Percentiles rank a stretch among this genome's conserved stretches.
These are phyloP conservation scores for Acacia confusa DNA, from an alignment of 306 rosid genomes.

Conservation along the genomic window DNA sequence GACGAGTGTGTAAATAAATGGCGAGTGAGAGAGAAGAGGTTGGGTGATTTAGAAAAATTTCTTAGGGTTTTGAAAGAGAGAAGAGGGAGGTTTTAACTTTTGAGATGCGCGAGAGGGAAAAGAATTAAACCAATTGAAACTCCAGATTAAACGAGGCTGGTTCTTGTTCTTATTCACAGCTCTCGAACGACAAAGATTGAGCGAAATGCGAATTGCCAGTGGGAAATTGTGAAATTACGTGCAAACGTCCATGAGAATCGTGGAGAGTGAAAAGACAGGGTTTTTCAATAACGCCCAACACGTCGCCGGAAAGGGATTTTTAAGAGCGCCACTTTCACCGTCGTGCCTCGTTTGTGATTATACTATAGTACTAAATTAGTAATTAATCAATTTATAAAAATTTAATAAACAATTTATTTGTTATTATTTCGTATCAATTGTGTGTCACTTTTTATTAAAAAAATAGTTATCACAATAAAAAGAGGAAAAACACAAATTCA, in stretches of 20 bases:
- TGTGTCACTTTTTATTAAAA: no score
- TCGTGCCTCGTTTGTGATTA: no score
- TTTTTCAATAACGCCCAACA: background rate
- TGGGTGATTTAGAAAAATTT: background rate
- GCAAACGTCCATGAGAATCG: background rate
- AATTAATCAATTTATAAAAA: no score
- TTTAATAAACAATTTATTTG: no score
- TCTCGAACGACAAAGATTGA: background rate
- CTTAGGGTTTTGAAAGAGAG: conserved; percentile 42
- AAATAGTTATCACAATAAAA: no score
- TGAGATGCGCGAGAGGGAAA: background rate
- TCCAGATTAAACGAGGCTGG: conserved; percentile 7
- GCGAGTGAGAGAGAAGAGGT: background rate
- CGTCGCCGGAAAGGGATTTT: background rate
- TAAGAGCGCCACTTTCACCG: background rate
- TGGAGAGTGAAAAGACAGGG: background rate
- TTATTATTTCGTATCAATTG: no score
- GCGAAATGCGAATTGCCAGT: background rate
- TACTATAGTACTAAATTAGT: no score
- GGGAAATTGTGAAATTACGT: conserved; percentile 1
- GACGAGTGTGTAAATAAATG: background rate
- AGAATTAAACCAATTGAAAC: conserved; percentile 31
- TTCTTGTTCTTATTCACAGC: conserved; percentile 22
- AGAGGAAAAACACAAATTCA: no score
- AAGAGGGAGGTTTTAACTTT: conserved; percentile 29